Conservation (phyloP, 176 grass and related monocot species). For the Dendrocalamus sinicus region DNA sequence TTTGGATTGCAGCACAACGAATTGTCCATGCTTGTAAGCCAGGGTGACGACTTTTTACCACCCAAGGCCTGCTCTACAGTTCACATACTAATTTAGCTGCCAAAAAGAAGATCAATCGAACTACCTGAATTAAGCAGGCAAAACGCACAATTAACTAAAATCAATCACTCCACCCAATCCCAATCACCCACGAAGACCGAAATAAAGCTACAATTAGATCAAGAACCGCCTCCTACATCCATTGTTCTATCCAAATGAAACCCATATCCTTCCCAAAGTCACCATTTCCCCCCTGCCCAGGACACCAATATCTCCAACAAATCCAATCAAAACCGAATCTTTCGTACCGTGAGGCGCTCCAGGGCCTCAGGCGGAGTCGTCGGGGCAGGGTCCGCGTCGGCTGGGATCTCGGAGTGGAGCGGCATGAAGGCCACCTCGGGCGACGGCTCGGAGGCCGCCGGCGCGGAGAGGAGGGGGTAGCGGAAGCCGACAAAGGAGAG, state of each 20-base stretch:
- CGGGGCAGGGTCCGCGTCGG: slow-evolving; percentile 54
- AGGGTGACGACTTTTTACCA: not conserved
- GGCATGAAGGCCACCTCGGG: slow-evolving; percentile 76
- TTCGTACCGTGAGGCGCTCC: slow-evolving; percentile 74
- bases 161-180: slow-evolving; percentile 8
- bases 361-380: slow-evolving; percentile 46
- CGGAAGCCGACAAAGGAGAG: slow-evolving; percentile 92
- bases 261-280: slow-evolving; percentile 22
- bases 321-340: slow-evolving; percentile 44
- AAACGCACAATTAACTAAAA: slow-evolving; percentile 34
- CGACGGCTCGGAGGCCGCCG: slow-evolving; percentile 48
- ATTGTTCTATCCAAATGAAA: slow-evolving; percentile 26
- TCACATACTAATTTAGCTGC: not conserved
- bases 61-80: not conserved
- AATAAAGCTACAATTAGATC: slow-evolving; percentile 30
- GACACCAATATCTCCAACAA: slow-evolving; percentile 28
- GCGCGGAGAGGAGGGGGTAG: slow-evolving; percentile 65
- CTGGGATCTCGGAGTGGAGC: slow-evolving; percentile 71
- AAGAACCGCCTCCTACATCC: slow-evolving; percentile 23
- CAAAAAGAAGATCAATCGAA: slow-evolving; percentile 12
- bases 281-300: not conserved
- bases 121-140: slow-evolving; percentile 32
- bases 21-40: not conserved
- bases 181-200: slow-evolving; percentile 1
- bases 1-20: not conserved